These are phyloP conservation scores for Silene coronaria DNA, from an alignment of 179 eudicot species.

Conservation along the genomic window DNA sequence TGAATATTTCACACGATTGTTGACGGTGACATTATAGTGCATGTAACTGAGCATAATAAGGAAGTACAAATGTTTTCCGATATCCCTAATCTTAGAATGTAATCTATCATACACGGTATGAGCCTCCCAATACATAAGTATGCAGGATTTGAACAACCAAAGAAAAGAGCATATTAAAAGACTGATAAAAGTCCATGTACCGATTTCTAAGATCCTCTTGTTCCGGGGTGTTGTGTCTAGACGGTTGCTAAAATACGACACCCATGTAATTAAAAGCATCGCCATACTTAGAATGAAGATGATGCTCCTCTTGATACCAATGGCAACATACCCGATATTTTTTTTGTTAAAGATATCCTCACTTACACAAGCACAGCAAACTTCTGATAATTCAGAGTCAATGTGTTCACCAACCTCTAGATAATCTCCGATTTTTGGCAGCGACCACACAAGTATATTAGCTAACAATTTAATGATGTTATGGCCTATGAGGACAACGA, in stretches of 20 bases:
- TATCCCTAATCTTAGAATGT: neutral
- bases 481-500: slow-evolving; percentile 16
- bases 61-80: slow-evolving; percentile 13
- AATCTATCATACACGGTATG: slow-evolving; percentile 8
- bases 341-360: neutral
- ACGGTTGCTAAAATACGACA: neutral
- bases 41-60: neutral
- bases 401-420: neutral
- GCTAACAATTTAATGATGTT: slow-evolving; percentile 11
- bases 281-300: slow-evolving; percentile 7
- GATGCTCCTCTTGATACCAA: slow-evolving; percentile 14
- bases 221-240: neutral
- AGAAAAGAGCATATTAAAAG: neutral
- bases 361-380: neutral
- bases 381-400: neutral
- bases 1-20: neutral
- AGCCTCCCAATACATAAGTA: slow-evolving; percentile 8
- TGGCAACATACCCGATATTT: neutral
- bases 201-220: neutral
- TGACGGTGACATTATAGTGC: neutral
- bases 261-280: slow-evolving; percentile 14
- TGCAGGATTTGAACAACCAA: slow-evolving; percentile 17
- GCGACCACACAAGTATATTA: neutral
- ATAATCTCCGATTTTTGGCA: neutral
- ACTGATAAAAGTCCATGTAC: neutral